Evolutionary conservation across 805 yeast species (phyloP), one percentile per base, ranked within the genome.

Genomic region (Nakazawaea siamensis): DNA sequence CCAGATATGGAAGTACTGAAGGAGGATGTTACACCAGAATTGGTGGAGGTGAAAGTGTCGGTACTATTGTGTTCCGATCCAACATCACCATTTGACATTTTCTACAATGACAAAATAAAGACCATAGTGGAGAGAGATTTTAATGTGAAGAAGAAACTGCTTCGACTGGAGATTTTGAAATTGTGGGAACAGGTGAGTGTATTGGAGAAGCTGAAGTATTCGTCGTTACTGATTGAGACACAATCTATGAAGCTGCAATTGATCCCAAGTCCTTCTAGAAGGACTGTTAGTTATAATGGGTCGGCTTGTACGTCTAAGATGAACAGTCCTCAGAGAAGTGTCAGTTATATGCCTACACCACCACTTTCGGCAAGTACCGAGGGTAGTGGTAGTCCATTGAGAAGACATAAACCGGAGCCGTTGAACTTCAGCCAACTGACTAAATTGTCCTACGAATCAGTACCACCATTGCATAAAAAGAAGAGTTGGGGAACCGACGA

Each of bases 401-500:
- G 3, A 8, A 10, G 9, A 18, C 14, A 7, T 17, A 8, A 7
- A 8, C 7, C 7, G 7, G 23, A 20, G 7, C 23, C 23, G 10
- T 20, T 20, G 7, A n/a, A n/a, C n/a, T n/a, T n/a, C n/a, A n/a
- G n/a, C n/a, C n/a, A n/a, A n/a, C n/a, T n/a, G n/a, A n/a, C n/a
- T n/a, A n/a, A n/a, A n/a, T 8, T 20, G 7, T 7, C 23, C 10
- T 10, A 20, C 7, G 23, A 20, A 10, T 8, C 10, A 8, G 27
- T 35, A 4, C 25, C n/a, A n/a, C 23, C 15, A n/a, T 30, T 35
- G 34, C 18, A 30, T 15, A 35, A 35, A 26, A 35, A 35, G 29
- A 35, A 35, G 20, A 35, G 38, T 16, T 35, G 38, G 38, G 38
- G 38, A 3, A 35, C 18, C 19, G 38, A 35, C 19, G 34, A 35